Conservation (phyloP, 1,284 basidiomycete genomes). For the Paramarasmius palmivorus region DNA sequence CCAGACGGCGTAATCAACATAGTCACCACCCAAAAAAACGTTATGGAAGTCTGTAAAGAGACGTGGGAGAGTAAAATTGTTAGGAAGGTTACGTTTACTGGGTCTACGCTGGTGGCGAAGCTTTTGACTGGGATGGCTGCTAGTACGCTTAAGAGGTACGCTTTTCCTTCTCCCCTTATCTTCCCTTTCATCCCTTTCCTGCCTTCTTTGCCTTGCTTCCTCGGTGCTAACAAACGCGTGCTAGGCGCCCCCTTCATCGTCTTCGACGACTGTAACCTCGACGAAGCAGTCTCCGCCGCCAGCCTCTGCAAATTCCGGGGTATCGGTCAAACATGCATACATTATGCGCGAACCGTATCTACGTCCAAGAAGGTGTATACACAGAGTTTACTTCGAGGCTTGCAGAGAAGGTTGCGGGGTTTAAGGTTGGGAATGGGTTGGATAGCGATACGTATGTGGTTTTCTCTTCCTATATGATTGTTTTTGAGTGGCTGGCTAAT, state of each 20-base stretch:
- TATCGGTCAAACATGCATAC: constrained; percentile 92
- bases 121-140: constrained; percentile 83
- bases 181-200: no score
- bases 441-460: constrained; percentile 76
- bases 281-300: constrained; percentile 89
- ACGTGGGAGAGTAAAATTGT: constrained; percentile 77
- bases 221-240: no score
- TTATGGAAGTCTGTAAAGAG: constrained; percentile 80
- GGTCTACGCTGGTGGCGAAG: constrained; percentile 91
- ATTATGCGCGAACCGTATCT: constrained; percentile 85
- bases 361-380: constrained; percentile 83
- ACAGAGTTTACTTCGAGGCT: constrained; percentile 85
- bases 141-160: constrained; percentile 88
- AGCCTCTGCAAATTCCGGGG: constrained; percentile 91
- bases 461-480: no score
- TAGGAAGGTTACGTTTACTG: constrained; percentile 94
- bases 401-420: constrained; percentile 78
- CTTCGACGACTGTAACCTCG: constrained; percentile 95
- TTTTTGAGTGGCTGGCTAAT: no score
- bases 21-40: constrained; percentile 84
- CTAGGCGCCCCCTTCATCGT: constrained; percentile 94
- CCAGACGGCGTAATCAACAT: constrained; percentile 96
- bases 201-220: no score
- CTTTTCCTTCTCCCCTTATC: no score
- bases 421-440: constrained; percentile 91